phyloP scores from a whole-genome alignment of 192 early-diverging fungal genomes.

The Entomortierella lignicola region DNA sequence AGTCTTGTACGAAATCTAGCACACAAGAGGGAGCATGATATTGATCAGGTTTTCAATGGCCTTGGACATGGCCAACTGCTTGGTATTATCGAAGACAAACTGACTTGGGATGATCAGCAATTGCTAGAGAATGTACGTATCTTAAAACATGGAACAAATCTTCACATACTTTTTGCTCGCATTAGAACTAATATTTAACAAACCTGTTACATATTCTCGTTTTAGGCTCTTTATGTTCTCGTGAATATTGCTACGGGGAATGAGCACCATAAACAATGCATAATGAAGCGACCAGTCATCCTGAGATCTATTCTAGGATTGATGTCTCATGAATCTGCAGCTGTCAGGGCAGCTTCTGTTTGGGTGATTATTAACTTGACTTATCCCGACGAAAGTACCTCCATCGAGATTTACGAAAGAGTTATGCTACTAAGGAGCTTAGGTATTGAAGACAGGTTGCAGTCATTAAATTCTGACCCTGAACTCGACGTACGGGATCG shows the following conservation, averaged over 20 bases:
- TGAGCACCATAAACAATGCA: conserved; percentile 68
- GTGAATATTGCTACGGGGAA: conserved; percentile 78
- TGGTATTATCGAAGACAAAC: conserved; percentile 72
- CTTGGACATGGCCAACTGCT: conserved; percentile 70
- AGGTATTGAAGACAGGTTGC: conserved; percentile 69
- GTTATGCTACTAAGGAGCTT: conserved; percentile 60
- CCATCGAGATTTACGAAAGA: conserved; percentile 56
- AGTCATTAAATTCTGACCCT: conserved; percentile 65
- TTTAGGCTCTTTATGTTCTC: conserved; percentile 74
- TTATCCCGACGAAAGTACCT: conserved; percentile 66
- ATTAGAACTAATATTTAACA: not conserved
- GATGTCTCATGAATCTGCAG: conserved; percentile 66
- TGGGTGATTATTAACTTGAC: conserved; percentile 85
- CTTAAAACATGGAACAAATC: not conserved
- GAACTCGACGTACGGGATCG: conserved; percentile 78
- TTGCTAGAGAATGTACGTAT: conserved; percentile 49
- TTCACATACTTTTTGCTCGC: not conserved
- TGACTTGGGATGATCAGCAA: conserved; percentile 53
- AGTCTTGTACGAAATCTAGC: conserved; percentile 81
- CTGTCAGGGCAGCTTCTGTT: conserved; percentile 71
- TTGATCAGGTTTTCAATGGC: conserved; percentile 76
- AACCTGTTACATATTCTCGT: conserved; percentile 3
- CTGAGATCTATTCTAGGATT: conserved; percentile 60
- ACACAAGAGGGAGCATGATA: conserved; percentile 67
- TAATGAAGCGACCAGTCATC: conserved; percentile 67